phyloP scores from a whole-genome alignment of 75 land plant genomes.

The Chamaecyparis obtusa region DNA sequence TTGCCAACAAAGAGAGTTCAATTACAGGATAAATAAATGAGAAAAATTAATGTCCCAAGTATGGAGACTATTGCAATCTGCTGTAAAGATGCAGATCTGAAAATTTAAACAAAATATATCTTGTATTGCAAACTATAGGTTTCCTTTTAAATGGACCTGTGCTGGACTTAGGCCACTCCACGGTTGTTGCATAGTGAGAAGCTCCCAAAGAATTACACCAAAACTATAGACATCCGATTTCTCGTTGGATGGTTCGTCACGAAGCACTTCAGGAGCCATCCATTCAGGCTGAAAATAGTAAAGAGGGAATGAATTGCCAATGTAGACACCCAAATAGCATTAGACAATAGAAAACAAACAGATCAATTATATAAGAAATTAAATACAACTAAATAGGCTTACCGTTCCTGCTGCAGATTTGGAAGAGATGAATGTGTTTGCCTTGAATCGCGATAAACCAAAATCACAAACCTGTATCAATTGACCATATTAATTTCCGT shows the following conservation, averaged over 20 bases:
- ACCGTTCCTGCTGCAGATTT: conserved; percentile 89
- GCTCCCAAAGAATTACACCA: conserved; percentile 93
- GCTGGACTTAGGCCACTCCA: conserved; percentile 83
- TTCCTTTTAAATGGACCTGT: conserved; percentile 44
- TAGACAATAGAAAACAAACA: not conserved
- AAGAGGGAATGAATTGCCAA: not conserved
- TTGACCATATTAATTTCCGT: not conserved
- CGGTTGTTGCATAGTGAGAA: conserved; percentile 83
- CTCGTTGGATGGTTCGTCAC: conserved; percentile 91
- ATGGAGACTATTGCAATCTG: not conserved
- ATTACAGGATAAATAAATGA: not conserved
- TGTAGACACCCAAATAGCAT: too few relatives aligned
- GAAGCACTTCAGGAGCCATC: conserved; percentile 97
- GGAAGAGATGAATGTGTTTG: conserved; percentile 78
- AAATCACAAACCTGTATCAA: conserved; percentile 83
- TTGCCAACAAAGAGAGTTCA: not conserved
- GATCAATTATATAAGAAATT: not conserved
- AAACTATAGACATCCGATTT: conserved; percentile 91
- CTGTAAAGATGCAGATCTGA: not conserved
- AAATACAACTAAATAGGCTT: conserved; percentile 24
- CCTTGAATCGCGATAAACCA: conserved; percentile 88
- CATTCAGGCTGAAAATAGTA: conserved; percentile 72
- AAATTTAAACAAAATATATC: not conserved
- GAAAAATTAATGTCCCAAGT: not conserved
- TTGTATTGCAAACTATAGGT: not conserved